Evolutionary conservation across 2,329 filamentous ascomycete species (phyloP).

Genomic region (Cordyceps cateniannulata): DNA sequence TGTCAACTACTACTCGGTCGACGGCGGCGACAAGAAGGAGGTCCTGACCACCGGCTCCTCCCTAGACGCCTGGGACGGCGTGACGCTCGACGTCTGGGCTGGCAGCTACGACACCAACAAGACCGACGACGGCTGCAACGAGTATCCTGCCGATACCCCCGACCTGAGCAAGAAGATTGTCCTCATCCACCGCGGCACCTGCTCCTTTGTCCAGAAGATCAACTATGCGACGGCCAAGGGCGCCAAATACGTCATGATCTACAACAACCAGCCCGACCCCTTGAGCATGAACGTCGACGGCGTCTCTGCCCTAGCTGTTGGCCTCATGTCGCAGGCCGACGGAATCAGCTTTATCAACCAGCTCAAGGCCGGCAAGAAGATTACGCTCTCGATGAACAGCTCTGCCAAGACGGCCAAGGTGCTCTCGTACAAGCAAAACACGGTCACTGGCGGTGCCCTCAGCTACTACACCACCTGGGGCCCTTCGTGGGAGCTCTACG

Average conservation of each 20-base stretch:
- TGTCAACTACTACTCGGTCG: constrained; percentile 34
- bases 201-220: constrained; percentile 49
- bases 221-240: constrained; percentile 46
- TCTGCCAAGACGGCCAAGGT: constrained; percentile 26
- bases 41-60: constrained; percentile 40
- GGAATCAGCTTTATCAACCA: constrained; percentile 38
- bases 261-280: constrained; percentile 43
- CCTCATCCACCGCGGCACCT: constrained; percentile 52
- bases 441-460: constrained; percentile 41
- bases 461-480: constrained; percentile 53
- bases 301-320: constrained; percentile 28
- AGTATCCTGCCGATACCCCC: constrained; percentile 34
- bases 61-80: constrained; percentile 36
- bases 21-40: constrained; percentile 23
- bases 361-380: constrained; percentile 36
- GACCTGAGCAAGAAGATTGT: constrained; percentile 53
- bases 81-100: constrained; percentile 43
- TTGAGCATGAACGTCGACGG: constrained; percentile 26
- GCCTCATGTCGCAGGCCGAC: constrained; percentile 34
- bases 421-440: constrained; percentile 33
- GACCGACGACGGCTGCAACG: constrained; percentile 12
- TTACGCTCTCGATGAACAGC: constrained; percentile 39
- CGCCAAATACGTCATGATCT: constrained; percentile 55
- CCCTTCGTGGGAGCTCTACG: constrained; percentile 51
- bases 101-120: constrained; percentile 39